phyloP scores from a whole-genome alignment of 495 filamentous ascomycete genomes.

The Daldinia decipiens region DNA sequence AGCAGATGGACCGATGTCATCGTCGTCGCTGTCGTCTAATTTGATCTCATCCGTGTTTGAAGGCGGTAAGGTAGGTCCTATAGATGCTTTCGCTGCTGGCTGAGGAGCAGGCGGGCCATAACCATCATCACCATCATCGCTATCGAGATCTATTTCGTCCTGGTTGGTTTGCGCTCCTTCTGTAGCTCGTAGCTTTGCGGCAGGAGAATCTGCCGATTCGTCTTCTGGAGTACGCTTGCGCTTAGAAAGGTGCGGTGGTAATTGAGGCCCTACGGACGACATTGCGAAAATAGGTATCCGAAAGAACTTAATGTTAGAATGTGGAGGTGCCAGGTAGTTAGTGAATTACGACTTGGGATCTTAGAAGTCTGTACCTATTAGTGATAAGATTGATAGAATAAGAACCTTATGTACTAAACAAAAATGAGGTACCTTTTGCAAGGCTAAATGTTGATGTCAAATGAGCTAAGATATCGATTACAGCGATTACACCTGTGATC shows the following conservation, averaged over 20 bases:
- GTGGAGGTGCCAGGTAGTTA: too few relatives aligned
- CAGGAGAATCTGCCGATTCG: conserved; percentile 50
- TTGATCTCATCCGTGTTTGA: conserved; percentile 40
- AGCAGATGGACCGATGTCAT: conserved; percentile 36
- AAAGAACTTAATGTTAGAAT: not conserved
- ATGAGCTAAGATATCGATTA: conserved; percentile 7
- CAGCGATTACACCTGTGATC: conserved; percentile 4
- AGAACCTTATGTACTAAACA: not conserved
- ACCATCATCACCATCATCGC: conserved; percentile 43
- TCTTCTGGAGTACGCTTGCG: conserved; percentile 63
- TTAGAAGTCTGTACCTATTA: not conserved
- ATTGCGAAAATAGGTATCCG: conserved; percentile 38
- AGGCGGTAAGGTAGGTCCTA: conserved; percentile 42
- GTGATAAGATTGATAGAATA: not conserved
- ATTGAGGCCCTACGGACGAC: conserved; percentile 61
- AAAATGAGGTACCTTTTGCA: not conserved
- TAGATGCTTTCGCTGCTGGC: conserved; percentile 15
- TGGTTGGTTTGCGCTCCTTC: conserved; percentile 48
- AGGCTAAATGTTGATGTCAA: conserved; percentile 16
- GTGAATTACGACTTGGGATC: not conserved
- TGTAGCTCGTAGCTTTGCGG: conserved; percentile 49
- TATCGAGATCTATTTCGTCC: conserved; percentile 51
- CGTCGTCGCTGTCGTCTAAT: conserved; percentile 42
- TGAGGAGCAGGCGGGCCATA: conserved; percentile 51
- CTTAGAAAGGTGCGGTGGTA: conserved; percentile 63